Evolutionary conservation across 768 basidiomycete species (phyloP).

Genomic region (Pleurotus tuoliensis): DNA sequence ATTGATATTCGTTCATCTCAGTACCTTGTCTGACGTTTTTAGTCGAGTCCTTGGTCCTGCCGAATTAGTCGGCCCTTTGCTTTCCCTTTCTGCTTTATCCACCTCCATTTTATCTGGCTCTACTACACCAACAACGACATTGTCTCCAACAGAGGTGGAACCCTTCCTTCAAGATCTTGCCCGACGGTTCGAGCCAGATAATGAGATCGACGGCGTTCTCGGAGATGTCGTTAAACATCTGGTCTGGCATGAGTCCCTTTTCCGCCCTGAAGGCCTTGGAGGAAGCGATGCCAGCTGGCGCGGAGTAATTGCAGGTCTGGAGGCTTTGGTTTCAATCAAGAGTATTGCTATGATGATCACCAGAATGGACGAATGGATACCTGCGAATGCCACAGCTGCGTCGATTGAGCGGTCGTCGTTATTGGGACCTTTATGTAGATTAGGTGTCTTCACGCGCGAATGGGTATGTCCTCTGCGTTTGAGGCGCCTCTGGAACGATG

Average conservation of each 20-base stretch:
- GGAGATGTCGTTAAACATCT: constrained; percentile 63
- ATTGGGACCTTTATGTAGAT: constrained; percentile 78
- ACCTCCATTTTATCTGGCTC: constrained; percentile 56
- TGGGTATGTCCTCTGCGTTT: constrained; percentile 48
- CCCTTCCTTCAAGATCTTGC: constrained; percentile 83
- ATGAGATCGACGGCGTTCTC: constrained; percentile 77
- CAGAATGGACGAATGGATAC: constrained; percentile 71
- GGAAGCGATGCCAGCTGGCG: constrained; percentile 83
- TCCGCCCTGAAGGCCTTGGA: constrained; percentile 63
- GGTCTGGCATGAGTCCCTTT: constrained; percentile 62
- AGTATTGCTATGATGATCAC: constrained; percentile 80
- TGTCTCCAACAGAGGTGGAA: constrained; percentile 67
- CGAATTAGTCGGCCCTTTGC: constrained; percentile 80
- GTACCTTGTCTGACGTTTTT: background rate
- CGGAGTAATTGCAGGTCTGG: constrained; percentile 77
- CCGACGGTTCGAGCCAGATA: constrained; percentile 72
- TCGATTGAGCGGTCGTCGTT: constrained; percentile 65
- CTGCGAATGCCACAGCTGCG: constrained; percentile 49
- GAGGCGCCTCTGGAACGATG: constrained; percentile 8
- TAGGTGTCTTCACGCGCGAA: constrained; percentile 86
- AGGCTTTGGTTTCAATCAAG: constrained; percentile 78
- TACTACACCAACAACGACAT: constrained; percentile 39
- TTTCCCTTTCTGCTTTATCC: constrained; percentile 67
- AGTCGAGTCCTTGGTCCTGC: constrained; percentile 72
- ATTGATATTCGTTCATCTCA: background rate